phyloP scores from a whole-genome alignment of 2,329 filamentous ascomycete genomes.

The Exophiala bonariae region DNA sequence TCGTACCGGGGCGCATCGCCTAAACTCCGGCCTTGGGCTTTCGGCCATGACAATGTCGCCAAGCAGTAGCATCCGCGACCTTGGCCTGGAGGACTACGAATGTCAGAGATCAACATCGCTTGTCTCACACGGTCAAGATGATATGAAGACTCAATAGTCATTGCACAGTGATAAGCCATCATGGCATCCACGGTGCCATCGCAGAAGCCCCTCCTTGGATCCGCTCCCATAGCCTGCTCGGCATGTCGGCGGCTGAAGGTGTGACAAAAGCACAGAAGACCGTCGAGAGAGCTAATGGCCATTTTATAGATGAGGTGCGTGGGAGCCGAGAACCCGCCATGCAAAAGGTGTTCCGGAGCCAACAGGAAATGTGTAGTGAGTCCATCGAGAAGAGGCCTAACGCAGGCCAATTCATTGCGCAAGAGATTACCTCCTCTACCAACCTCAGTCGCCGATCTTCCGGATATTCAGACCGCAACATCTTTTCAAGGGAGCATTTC shows the following conservation, averaged over 20 bases:
- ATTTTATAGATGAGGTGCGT: constrained; percentile 11
- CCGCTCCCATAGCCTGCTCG: constrained; percentile 8
- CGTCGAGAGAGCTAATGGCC: background rate
- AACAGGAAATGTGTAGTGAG: constrained; percentile 6
- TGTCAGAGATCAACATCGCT: no score
- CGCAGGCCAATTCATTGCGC: background rate
- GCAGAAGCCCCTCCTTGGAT: constrained; percentile 9
- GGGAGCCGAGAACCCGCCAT: constrained; percentile 8
- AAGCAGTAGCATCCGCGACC: constrained; percentile 2
- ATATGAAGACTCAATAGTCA: no score
- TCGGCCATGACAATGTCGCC: constrained; percentile 3
- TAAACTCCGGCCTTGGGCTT: background rate
- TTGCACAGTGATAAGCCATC: no score
- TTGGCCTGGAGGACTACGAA: no score
- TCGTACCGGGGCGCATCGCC: no score
- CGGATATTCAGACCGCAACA: no score
- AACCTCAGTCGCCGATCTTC: background rate
- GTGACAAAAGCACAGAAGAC: constrained; percentile 2
- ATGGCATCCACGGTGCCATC: no score
- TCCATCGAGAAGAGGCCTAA: constrained; percentile 6
- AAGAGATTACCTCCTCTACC: background rate
- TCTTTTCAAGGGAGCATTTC: no score
- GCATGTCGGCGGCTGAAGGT: constrained; percentile 11
- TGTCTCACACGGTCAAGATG: no score
- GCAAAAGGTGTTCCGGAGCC: constrained; percentile 2